These are phyloP conservation scores for Phytomonas francai DNA, from an alignment of 208 protist species.

Conservation along the genomic window DNA sequence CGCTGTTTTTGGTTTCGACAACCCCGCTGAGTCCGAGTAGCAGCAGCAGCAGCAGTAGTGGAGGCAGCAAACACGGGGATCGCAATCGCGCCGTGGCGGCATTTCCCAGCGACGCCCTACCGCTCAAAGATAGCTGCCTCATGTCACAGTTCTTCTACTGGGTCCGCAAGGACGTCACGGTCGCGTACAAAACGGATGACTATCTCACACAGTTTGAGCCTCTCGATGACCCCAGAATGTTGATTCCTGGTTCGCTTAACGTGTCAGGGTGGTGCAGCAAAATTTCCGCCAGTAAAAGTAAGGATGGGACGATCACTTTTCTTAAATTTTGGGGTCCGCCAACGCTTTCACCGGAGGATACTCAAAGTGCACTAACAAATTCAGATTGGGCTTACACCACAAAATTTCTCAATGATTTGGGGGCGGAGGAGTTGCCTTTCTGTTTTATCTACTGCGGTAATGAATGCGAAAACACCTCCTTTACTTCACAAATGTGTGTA, in stretches of 20 bases:
- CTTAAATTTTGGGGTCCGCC: constrained; percentile 30
- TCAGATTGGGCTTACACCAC: constrained; percentile 31
- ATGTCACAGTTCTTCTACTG: constrained; percentile 41
- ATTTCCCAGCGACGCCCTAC: constrained; percentile 29
- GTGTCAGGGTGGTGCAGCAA: constrained; percentile 36
- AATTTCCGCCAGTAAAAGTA: constrained; percentile 23
- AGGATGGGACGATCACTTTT: constrained; percentile 37
- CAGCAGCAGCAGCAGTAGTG: constrained; percentile 1
- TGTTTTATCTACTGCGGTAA: constrained; percentile 40
- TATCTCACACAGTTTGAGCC: constrained; percentile 44
- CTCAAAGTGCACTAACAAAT: constrained; percentile 15
- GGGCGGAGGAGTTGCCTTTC: constrained; percentile 18
- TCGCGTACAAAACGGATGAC: constrained; percentile 32
- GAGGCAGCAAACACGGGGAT: background rate
- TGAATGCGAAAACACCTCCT: constrained; percentile 19
- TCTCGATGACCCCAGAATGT: constrained; percentile 10
- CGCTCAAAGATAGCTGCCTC: constrained; percentile 25
- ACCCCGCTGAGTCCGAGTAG: constrained; percentile 7
- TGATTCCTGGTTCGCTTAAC: constrained; percentile 23
- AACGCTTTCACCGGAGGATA: constrained; percentile 5
- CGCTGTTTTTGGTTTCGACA: constrained; percentile 5
- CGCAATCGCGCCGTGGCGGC: constrained; percentile 16
- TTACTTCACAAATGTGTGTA: constrained; percentile 16
- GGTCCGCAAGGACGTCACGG: constrained; percentile 29
- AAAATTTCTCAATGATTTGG: constrained; percentile 22